Evolutionary conservation across 495 filamentous ascomycete genomes (phyloP), one percentile per base, ranked within the genome.

Genomic region (Thermochaetoides thermophila): DNA sequence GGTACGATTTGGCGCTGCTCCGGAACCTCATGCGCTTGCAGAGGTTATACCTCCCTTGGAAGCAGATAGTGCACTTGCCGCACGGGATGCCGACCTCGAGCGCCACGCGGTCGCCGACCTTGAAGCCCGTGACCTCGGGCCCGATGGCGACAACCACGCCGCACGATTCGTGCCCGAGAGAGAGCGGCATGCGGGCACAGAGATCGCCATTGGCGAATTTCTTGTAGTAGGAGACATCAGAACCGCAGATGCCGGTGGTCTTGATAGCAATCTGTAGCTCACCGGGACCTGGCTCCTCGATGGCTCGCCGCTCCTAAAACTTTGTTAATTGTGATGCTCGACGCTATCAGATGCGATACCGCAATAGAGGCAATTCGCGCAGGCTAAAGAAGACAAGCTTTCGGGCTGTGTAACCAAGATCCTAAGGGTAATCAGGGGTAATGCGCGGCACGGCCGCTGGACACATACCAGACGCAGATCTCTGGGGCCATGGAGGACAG

Each of bases 71-170:
- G 50, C 84, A 93, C 44, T 73, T 61, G 11, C 70, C 74, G 43
- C 84, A 93, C 10, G 85, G 81, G 5, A 87, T 57, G 10, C 84
- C 84, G 39, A 87, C 82, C 61, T 92, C 84, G 4, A 92, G 64
- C 1, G 82, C 83, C 13, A 91, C 84, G n/a, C 82, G 73, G 46
- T 91, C 84, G 14, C 84, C 84, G 52, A 70, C 34, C 24, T 36
- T 59, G 56, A 68, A 67, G 37, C 63, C 61, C 21, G 42, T 46
- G 28, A 73, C 66, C 12, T 60, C 54, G 7, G 69, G 63, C 4
- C 79, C 78, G 27, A 78, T 52, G 42, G 67, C 71, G 19, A 74
- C 71, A 17, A 85, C 74, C 9, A 67, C 63, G 14, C 82, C 81
- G 15, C 76, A 71, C 33, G 79, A 80, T 55, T 86, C 82, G 45